These are phyloP conservation scores for Monosporozyma unispora DNA, from an alignment of 805 yeast species.

Conservation along the genomic window DNA sequence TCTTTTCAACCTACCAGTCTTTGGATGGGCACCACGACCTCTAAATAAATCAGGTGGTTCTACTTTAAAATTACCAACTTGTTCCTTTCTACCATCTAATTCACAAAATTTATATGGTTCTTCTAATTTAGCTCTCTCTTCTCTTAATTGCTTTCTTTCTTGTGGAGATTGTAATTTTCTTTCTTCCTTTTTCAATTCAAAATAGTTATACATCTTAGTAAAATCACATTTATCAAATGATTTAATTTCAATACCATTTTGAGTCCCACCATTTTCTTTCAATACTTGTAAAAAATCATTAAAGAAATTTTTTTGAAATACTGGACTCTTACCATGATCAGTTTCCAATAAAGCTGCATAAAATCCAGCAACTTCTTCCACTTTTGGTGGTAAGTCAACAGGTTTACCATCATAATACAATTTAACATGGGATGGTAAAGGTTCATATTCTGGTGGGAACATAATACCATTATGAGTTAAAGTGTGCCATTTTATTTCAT, in stretches of 20 bases:
- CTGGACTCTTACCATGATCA: constrained; percentile 82
- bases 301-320: constrained; percentile 81
- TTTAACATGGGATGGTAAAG: constrained; percentile 70
- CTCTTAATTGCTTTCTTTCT: constrained; percentile 67
- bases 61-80: constrained; percentile 85
- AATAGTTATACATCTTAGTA: constrained; percentile 59
- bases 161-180: constrained; percentile 59
- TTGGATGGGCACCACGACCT: constrained; percentile 96
- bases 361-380: constrained; percentile 96
- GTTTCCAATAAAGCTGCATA: constrained; percentile 81
- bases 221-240: constrained; percentile 71
- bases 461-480: constrained; percentile 84
- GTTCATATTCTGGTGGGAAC: constrained; percentile 88
- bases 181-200: constrained; percentile 58
- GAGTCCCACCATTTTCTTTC: constrained; percentile 59
- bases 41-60: constrained; percentile 96
- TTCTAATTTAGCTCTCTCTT: constrained; percentile 65
- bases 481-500: constrained; percentile 75
- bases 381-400: constrained; percentile 63
- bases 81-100: constrained; percentile 81
- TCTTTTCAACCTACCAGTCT: constrained; percentile 82
- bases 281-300: constrained; percentile 64
- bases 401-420: constrained; percentile 69
- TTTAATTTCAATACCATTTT: constrained; percentile 37
- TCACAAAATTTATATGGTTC: constrained; percentile 74